Evolutionary conservation across 495 filamentous ascomycete genomes (phyloP), one percentile per base, ranked within the genome.

Genomic region (Aspergillus haitiensis): DNA sequence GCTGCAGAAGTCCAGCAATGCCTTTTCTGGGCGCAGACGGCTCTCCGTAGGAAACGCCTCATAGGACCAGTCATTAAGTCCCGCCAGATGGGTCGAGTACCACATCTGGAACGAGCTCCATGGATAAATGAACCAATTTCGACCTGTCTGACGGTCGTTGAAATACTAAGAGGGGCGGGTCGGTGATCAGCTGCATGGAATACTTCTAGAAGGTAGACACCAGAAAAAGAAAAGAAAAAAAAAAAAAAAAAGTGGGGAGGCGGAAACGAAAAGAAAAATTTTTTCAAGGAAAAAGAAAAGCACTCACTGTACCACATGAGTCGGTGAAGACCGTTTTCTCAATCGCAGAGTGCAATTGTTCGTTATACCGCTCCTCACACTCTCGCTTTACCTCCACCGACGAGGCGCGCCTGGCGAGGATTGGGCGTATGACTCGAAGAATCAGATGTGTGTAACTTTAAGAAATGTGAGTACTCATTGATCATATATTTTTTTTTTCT

Each of bases 121-220:
- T 12, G 63, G 63, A 37, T 65, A 65, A n/a, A 65, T 50, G 46
- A 65, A 61, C 63, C 63, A 65, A 39, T 65, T 65, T 21, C 52
- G 55, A 7, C 39, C 55, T 12, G 55, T 58, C 21, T 34, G 45
- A 6, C 12, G 16, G 35, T 58, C 55, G 39, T 54, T 64, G 47
- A 56, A 60, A 31, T 56, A 59, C 56, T 64, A 32, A 31, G 48
- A 51, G 12, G 21, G 21, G 21, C 3, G 21, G 21, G 21, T 1
- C 2, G 34, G 21, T 44, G 34, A 15, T 40, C 8, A 16, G 50
- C 50, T 36, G n/a, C 32, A 18, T 52, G 34, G 31, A 52, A 34
- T 31, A 52, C 9, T 52, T 34, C 49, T 37, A 34, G 49, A 47
- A 47, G 21, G 27, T 8, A 52, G 49, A 12, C 21, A 27, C 21